Percentiles rank a stretch among this genome's conserved stretches.
phyloP scores from a whole-genome alignment of 2,329 filamentous ascomycete genomes.

The Colletotrichum orchidophilum region DNA sequence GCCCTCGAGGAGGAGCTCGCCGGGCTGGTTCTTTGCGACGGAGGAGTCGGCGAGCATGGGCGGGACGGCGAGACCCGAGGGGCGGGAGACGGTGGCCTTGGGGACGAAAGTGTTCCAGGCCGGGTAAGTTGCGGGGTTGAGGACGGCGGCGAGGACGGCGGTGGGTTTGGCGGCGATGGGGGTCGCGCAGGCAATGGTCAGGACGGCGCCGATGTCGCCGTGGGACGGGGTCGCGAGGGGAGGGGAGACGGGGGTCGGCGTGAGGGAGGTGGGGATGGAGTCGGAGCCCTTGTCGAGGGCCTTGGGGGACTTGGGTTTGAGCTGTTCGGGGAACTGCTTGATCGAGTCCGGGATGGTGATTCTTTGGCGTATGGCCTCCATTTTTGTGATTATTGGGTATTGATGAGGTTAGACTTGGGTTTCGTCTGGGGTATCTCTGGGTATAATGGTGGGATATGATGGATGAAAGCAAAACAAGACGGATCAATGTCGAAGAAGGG shows the following conservation, averaged over 20 bases:
- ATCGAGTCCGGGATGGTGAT: conserved; percentile 28
- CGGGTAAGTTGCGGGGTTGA: conserved; percentile 44
- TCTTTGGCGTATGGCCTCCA: conserved; percentile 23
- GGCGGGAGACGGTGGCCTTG: conserved; percentile 39
- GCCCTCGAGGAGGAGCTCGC: conserved; percentile 41
- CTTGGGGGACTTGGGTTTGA: conserved; percentile 29
- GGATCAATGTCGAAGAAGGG: background rate
- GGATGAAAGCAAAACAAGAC: background rate
- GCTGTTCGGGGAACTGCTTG: conserved; percentile 27
- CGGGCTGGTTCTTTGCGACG: conserved; percentile 22
- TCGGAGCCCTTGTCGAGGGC: conserved; percentile 26
- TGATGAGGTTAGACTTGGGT: background rate
- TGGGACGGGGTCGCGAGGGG: conserved; percentile 17
- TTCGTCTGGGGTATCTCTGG: conserved; percentile 6
- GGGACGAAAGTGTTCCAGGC: conserved; percentile 49
- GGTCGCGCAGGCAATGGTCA: conserved; percentile 42
- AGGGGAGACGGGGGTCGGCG: conserved; percentile 27
- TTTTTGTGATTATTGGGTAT: background rate
- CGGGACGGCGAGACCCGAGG: conserved; percentile 27
- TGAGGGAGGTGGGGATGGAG: conserved; percentile 25
- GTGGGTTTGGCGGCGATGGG: conserved; percentile 45
- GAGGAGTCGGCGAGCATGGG: conserved; percentile 34
- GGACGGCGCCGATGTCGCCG: conserved; percentile 22
- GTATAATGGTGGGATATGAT: too few relatives aligned
- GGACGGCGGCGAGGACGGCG: conserved; percentile 42